A percentile compares a stretch with the other conserved stretches of the same genome.
Evolutionary conservation across 306 rosid genomes (phyloP).

Genomic region (Psophocarpus tetragonolobus): DNA sequence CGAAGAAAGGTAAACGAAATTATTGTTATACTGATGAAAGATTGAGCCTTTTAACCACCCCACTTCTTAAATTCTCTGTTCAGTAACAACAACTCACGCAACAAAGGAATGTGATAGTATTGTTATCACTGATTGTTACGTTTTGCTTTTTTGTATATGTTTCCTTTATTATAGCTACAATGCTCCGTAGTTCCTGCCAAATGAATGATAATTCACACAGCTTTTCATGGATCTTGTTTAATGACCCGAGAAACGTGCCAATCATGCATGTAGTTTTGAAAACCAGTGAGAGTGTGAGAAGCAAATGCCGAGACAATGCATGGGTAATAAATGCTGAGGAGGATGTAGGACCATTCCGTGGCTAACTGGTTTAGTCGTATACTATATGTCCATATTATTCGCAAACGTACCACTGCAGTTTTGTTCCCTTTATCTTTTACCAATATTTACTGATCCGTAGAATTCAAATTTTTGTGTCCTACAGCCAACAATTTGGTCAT

Average conservation of each 20-base stretch:
- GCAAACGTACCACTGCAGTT: not conserved
- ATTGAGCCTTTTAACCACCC: constrained; percentile 15
- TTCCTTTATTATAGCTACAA: constrained; percentile 2
- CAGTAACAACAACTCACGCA: constrained; percentile 18
- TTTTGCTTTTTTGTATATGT: not conserved
- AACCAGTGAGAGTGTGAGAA: not conserved
- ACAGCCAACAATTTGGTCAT: not conserved
- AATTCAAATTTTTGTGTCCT: not conserved
- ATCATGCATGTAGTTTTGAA: constrained; percentile 18
- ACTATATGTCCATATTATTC: not conserved
- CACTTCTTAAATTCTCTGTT: constrained; percentile 17
- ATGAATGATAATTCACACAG: not conserved
- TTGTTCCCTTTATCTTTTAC: not conserved
- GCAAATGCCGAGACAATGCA: constrained; percentile 8
- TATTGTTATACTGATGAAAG: constrained; percentile 6
- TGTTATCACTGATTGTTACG: not conserved
- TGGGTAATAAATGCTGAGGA: constrained; percentile 22
- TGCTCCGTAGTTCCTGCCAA: constrained; percentile 2
- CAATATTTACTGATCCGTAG: not conserved
- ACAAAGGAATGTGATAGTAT: constrained; percentile 3
- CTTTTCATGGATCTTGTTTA: constrained; percentile 18
- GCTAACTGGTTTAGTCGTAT: not conserved
- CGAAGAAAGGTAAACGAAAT: constrained; percentile 29
- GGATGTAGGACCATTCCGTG: constrained; percentile 26
- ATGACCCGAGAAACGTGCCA: not conserved